Evolutionary conservation across 345 rosid genomes (phyloP), one percentile per base, ranked within the genome.

Genomic region (Pistacia integerrima): DNA sequence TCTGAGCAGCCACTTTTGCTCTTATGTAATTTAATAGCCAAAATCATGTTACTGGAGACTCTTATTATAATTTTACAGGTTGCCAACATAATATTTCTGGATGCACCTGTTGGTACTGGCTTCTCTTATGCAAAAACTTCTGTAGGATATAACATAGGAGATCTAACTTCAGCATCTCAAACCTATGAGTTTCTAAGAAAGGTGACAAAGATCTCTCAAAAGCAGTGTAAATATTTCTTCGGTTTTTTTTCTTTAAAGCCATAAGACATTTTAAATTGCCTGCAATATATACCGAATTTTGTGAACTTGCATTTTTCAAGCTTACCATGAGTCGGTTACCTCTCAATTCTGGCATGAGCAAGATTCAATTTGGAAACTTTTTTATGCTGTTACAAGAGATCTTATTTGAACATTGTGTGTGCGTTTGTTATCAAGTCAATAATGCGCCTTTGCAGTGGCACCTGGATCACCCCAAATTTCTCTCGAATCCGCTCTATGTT

Each of bases 91-190:
- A 80, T 83, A 20, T 83, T 83, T 20, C 17, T 80, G 13, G 87
- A 84, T 77, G 73, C 79, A 36, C 85, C 85, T 0, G 85, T 84
- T 51, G 81, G 85, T 4, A 79, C 87, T 7, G 85, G 85, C 8
- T 84, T 82, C 61, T 74, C 85, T 8, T 84, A 82, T 76, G 70
- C 87, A 9, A 84, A 69, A 70, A 82, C 71, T 9, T 66, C 49
- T 12, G 58, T 72, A 5, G 78, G 81, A 12, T 82, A 78, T 57
- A 16, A 62, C 36, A 44, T 66, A 46, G 35, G 74, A 7, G 87
- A 84, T 73, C 64, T 11, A 8, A 16, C 18, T 62, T 74, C 79
- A 28, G 75, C 81, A 3, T 60, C 73, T 17, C 72, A 79, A 28
- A 67, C 72, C 48, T 77, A 79, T 70, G n/a, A 56, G 33, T 84